A percentile compares a stretch with the other conserved stretches of the same genome.
phyloP scores from a whole-genome alignment of 1,284 basidiomycete genomes.

The Sporisorium iseilematis-ciliati region DNA sequence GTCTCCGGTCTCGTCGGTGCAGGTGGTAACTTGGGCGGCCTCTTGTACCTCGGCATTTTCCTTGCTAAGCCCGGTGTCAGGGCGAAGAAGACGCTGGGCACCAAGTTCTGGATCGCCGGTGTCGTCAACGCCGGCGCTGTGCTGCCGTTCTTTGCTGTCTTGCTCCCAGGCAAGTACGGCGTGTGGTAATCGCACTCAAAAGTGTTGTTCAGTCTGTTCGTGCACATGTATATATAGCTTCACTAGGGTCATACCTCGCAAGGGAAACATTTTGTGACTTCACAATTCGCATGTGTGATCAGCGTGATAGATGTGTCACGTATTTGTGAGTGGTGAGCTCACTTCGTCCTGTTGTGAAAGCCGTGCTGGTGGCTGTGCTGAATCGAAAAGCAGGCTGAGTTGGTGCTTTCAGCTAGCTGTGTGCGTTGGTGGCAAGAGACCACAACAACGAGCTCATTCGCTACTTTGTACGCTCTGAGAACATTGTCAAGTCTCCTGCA shows the following conservation, averaged over 20 bases:
- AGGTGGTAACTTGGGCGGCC: conserved; percentile 59
- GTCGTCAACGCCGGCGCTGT: conserved; percentile 58
- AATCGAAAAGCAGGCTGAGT: no score
- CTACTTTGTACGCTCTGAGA: no score
- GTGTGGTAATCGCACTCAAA: conserved; percentile 8
- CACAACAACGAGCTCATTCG: no score
- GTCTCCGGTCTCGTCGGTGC: conserved; percentile 62
- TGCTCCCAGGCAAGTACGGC: conserved; percentile 45
- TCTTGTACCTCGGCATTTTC: conserved; percentile 58
- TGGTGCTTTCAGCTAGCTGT: no score
- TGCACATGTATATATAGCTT: conserved; percentile 9
- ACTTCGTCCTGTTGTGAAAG: no score
- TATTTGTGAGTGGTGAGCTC: no score
- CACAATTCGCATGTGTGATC: not conserved
- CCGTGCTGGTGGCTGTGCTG: no score
- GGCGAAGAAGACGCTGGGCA: conserved; percentile 47
- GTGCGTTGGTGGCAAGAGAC: no score
- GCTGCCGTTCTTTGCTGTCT: conserved; percentile 50
- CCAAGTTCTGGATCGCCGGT: conserved; percentile 64
- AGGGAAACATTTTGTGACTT: conserved; percentile 2
- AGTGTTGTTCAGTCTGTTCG: not conserved
- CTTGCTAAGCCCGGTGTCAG: conserved; percentile 50
- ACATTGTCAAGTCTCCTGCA: no score
- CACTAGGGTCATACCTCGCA: conserved; percentile 6
- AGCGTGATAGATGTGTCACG: no score